These are phyloP conservation scores for Rhododendron molle DNA, from an alignment of 148 eudicot genomes.

Conservation along the genomic window DNA sequence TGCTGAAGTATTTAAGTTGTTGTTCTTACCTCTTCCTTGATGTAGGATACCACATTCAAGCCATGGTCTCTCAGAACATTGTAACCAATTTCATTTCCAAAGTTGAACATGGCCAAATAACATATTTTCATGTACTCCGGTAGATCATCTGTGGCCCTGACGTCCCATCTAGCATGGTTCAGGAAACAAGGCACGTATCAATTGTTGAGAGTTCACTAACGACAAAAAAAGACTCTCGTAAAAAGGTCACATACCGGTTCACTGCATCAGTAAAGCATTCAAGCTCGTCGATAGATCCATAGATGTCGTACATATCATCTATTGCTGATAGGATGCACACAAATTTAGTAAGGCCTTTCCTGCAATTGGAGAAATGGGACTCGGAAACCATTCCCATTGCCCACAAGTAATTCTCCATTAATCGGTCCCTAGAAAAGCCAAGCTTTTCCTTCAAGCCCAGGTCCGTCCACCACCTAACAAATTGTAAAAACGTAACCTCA, in stretches of 20 bases:
- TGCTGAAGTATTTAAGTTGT: not conserved
- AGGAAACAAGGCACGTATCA: not conserved
- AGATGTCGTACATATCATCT: conserved; percentile 15
- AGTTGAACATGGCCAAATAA: conserved; percentile 12
- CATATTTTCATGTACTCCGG: conserved; percentile 19
- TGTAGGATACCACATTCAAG: not conserved
- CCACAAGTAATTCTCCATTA: conserved; percentile 19
- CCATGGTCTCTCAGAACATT: conserved; percentile 3
- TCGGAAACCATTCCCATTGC: conserved; percentile 1
- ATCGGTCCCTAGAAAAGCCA: conserved; percentile 10
- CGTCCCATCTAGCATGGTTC: not conserved
- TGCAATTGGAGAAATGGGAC: conserved; percentile 12
- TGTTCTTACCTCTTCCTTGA: conserved; percentile 11
- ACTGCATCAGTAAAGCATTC: conserved; percentile 14
- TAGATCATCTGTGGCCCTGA: not conserved
- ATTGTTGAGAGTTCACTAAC: not conserved
- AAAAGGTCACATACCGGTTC: not conserved
- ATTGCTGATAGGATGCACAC: conserved; percentile 9
- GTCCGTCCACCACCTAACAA: conserved; percentile 14
- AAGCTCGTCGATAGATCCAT: conserved; percentile 14
- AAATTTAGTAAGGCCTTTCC: conserved; percentile 7
- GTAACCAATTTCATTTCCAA: conserved; percentile 17
- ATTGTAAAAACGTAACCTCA: not conserved
- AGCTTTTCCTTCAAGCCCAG: conserved; percentile 9
- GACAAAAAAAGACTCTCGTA: not conserved